Conservation (phyloP, 1,139 yeast genomes). For the Scheffersomyces titani region DNA sequence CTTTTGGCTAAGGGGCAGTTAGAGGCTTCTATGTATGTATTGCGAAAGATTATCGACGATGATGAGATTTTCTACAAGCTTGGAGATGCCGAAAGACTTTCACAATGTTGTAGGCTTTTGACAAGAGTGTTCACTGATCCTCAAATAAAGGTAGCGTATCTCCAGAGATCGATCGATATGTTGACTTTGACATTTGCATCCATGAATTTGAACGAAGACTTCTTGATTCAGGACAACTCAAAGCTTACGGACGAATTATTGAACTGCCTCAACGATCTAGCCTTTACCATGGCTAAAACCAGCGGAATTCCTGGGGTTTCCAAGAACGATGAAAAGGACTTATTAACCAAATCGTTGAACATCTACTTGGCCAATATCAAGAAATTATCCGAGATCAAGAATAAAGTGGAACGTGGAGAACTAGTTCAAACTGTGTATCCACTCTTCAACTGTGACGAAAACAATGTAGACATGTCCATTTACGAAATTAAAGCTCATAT, state of each 20-base stretch:
- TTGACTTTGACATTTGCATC: slow-evolving; percentile 29
- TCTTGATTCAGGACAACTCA: slow-evolving; percentile 27
- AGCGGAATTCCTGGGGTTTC: slow-evolving; percentile 1
- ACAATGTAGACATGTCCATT: slow-evolving; percentile 27
- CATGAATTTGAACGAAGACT: slow-evolving; percentile 26
- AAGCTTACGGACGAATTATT: slow-evolving; percentile 42
- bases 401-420: slow-evolving; percentile 18
- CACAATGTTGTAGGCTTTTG: slow-evolving; percentile 43
- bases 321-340: slow-evolving; percentile 11
- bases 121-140: slow-evolving; percentile 28
- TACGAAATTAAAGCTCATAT: slow-evolving; percentile 57
- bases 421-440: slow-evolving; percentile 35
- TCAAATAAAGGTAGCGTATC: slow-evolving; percentile 32
- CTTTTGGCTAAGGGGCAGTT: slow-evolving; percentile 45
- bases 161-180: slow-evolving; percentile 46
- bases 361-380: slow-evolving; percentile 42
- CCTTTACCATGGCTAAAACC: slow-evolving; percentile 30
- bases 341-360: slow-evolving; percentile 28
- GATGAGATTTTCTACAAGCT: slow-evolving; percentile 40
- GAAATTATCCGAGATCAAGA: slow-evolving; percentile 22
- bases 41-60: slow-evolving; percentile 34
- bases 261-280: slow-evolving; percentile 35
- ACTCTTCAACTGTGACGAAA: slow-evolving; percentile 36
- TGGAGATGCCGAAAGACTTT: slow-evolving; percentile 48
- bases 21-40: slow-evolving; percentile 29